Evolutionary conservation across 2,329 filamentous ascomycete genomes (phyloP), one percentile per base, ranked within the genome.

Genomic region (Arthrobotrys sphaeroides): DNA sequence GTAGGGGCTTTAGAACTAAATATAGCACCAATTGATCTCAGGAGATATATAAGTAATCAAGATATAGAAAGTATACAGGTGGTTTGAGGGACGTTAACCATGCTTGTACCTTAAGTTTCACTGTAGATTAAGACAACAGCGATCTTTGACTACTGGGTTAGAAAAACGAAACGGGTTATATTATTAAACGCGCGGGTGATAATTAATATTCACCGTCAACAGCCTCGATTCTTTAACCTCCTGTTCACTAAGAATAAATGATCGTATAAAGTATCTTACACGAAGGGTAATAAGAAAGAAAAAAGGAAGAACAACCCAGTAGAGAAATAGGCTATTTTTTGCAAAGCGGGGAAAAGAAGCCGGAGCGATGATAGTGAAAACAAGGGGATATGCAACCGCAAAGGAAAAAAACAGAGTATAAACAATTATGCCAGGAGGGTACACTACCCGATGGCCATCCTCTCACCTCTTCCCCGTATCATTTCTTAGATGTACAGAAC

Each of bases 401-500:
- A 73, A 70, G 49, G 76, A 78, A 78, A 47, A 62, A 73, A 77
- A 59, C 45, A 73, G 47, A 73, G 66, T 78, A 76, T 73, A 77
- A 51, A 55, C 33, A 66, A 43, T 28, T 55, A 68, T 55, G 26
- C 45, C 28, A 16, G 38, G 26, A 28, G 45, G 57, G 18, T 43
- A 69, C 47, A 69, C 31, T 57, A 68, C 72, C 73, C 47, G 66
- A 65, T 72, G 45, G 47, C 64, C 42, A 47, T 24, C 38, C 55
- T 24, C 57, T 40, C 51, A 60, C 28, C 47, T 36, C 57, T 38
- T 26, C 16, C 38, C 38, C 68, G 68, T 82, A 87, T 80, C 86
- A 85, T 82, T 89, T 87, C 28, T 65, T 36, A 51, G 31, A 24
- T 72, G 47, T 69, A 69, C 65, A 69, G 18, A 49, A 60, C 65